Conservation (phyloP, 2,329 filamentous ascomycete genomes). For the Colletotrichum viniferum region DNA sequence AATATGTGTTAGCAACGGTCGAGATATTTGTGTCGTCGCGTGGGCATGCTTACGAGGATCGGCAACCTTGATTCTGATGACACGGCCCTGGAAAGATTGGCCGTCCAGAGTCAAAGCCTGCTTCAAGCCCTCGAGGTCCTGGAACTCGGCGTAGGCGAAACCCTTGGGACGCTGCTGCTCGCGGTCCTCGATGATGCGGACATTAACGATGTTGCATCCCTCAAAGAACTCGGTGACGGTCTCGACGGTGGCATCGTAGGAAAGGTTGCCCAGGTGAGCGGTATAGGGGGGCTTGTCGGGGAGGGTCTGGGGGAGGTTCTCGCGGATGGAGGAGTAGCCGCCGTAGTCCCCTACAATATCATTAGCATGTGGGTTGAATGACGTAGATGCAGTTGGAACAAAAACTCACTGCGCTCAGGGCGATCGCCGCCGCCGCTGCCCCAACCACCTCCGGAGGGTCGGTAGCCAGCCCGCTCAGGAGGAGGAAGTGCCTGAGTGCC, state of each 20-base stretch:
- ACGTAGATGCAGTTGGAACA: not conserved
- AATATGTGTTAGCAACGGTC: slow-evolving; percentile 37
- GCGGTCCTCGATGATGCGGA: slow-evolving; percentile 97
- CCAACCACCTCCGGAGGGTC: slow-evolving; percentile 33
- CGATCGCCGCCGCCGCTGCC: slow-evolving; percentile 36
- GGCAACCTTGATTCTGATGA: slow-evolving; percentile 91
- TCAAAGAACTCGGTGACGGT: slow-evolving; percentile 86
- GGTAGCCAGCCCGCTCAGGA: slow-evolving; percentile 45
- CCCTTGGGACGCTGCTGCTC: slow-evolving; percentile 94
- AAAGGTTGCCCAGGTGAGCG: slow-evolving; percentile 94
- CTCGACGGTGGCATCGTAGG: slow-evolving; percentile 87
- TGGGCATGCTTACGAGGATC: slow-evolving; percentile 84
- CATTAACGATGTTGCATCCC: slow-evolving; percentile 84
- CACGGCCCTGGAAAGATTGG: slow-evolving; percentile 82
- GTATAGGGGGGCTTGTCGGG: slow-evolving; percentile 94
- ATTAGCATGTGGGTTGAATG: not conserved
- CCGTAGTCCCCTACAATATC: slow-evolving; percentile 15
- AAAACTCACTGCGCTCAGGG: slow-evolving; percentile 45
- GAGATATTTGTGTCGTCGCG: not conserved
- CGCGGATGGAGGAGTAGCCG: slow-evolving; percentile 50
- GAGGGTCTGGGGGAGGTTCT: slow-evolving; percentile 56
- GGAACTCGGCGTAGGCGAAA: slow-evolving; percentile 97
- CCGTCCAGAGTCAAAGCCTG: slow-evolving; percentile 86
- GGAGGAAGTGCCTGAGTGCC: slow-evolving; percentile 63
- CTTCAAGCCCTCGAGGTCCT: slow-evolving; percentile 85